phyloP scores from a whole-genome alignment of 371 early-diverging fungal species.

The Dichotomocladium elegans region DNA sequence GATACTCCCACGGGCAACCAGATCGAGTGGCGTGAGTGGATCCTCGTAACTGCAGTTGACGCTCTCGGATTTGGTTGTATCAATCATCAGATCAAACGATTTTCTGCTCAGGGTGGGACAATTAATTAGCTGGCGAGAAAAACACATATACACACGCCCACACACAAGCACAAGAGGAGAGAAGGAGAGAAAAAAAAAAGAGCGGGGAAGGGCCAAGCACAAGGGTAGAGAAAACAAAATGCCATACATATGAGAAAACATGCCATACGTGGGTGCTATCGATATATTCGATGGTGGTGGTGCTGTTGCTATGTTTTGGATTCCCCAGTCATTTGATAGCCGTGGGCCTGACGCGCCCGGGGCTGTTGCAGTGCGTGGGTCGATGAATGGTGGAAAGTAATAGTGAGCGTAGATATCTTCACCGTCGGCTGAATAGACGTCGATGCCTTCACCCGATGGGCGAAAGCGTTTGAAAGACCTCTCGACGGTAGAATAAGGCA shows the following conservation, averaged over 20 bases:
- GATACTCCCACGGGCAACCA: neutral
- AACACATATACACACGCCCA: no score
- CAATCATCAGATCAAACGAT: no score
- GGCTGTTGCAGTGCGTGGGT: neutral
- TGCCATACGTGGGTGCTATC: neutral
- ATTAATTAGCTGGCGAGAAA: no score
- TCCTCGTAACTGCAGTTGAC: neutral
- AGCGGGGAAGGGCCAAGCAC: no score
- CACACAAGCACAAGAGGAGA: no score
- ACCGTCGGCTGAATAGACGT: neutral
- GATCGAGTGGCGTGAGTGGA: neutral
- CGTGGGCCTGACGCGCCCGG: no score
- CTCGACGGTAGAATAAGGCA: slow-evolving; percentile 12
- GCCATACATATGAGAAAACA: no score
- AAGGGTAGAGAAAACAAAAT: no score
- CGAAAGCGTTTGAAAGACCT: slow-evolving; percentile 13
- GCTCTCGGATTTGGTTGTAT: no score
- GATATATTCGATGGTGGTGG: neutral
- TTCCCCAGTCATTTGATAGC: no score
- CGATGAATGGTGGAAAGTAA: slow-evolving; percentile 1
- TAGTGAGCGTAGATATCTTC: neutral
- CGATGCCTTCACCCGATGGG: neutral
- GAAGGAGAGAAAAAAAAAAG: no score
- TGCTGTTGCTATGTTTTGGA: slow-evolving; percentile 3
- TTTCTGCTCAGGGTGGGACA: no score